Evolutionary conservation across 2,329 filamentous ascomycete species (phyloP), one percentile per base, ranked within the genome.

Genomic region (Diplodia sapinea): DNA sequence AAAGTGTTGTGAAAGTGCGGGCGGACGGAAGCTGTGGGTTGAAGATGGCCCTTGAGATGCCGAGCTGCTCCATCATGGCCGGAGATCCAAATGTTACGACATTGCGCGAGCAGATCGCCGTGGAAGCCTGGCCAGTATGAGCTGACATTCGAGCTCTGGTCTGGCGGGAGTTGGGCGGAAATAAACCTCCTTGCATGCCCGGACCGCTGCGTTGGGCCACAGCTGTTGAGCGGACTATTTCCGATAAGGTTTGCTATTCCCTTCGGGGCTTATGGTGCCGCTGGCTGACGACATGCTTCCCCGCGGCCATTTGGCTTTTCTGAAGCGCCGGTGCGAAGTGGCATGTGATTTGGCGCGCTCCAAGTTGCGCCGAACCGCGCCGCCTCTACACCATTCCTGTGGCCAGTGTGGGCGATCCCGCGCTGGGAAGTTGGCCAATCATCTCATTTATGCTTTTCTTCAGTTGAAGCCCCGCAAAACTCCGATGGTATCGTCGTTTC

Each of bases 151-250:
- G 36, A 23, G 11, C 13, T 54, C 23, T 59, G 31, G 57, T 36
- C 29, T 9, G n/a, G 57, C 43, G 57, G 15, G 9, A 50, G 40
- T 20, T 50, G 40, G 9, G 36, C 47, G 47, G 59, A 31, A 51
- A 63, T 52, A 63, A 50, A 38, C 17, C 59, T 63, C 59, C 59
- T 63, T 63, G 59, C 59, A 63, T 63, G 47, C 23, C 59, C 26
- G 5, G 47, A n/a, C 59, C 47, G n/a, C 6, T 15, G 17, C 17
- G 20, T 62, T n/a, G 59, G 59, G 43, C n/a, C 17, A 50, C 11
- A n/a, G n/a, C 15, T n/a, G n/a, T 15, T n/a, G 23, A 61, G n/a
- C 8, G 54, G 36, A 33, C 31, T 38, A n/a, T 20, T 20, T 13
- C 52, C 29, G 31, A n/a, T 55, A 31, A 55, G 52, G 29, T 20